Conservation (phyloP, 1,284 basidiomycete species). For the Serendipita sp. region DNA sequence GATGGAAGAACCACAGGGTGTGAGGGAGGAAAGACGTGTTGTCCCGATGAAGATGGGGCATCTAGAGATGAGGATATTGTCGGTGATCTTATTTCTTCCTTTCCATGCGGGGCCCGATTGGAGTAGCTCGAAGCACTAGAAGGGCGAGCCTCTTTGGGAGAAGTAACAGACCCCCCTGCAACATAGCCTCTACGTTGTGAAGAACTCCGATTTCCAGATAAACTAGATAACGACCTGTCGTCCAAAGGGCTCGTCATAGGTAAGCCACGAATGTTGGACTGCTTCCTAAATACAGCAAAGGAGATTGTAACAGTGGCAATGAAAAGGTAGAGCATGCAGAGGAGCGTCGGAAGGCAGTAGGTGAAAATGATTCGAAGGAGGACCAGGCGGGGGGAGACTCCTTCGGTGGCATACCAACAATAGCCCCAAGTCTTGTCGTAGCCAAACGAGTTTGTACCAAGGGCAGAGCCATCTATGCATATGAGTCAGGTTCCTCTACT, state of each 20-base stretch:
- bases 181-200: background rate
- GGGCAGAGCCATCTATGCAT: background rate
- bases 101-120: too few species aligned
- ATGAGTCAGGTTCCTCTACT: background rate
- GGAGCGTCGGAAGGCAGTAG: background rate
- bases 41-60: background rate
- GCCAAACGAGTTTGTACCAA: background rate
- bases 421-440: conserved; percentile 4
- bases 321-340: background rate
- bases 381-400: background rate
- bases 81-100: too few species aligned
- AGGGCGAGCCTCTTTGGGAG: background rate
- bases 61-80: too few species aligned
- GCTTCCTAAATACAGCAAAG: background rate
- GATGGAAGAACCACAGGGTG: background rate
- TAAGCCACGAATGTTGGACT: background rate
- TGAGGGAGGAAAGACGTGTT: background rate
- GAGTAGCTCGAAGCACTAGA: background rate
- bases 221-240: background rate
- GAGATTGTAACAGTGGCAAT: conserved; percentile 1
- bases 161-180: background rate
- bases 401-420: background rate
- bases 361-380: conserved; percentile 2
- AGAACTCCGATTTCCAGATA: background rate
- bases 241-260: background rate